phyloP scores from a whole-genome alignment of 1,139 yeast genomes.

The Scheffersomyces illinoinensis region DNA sequence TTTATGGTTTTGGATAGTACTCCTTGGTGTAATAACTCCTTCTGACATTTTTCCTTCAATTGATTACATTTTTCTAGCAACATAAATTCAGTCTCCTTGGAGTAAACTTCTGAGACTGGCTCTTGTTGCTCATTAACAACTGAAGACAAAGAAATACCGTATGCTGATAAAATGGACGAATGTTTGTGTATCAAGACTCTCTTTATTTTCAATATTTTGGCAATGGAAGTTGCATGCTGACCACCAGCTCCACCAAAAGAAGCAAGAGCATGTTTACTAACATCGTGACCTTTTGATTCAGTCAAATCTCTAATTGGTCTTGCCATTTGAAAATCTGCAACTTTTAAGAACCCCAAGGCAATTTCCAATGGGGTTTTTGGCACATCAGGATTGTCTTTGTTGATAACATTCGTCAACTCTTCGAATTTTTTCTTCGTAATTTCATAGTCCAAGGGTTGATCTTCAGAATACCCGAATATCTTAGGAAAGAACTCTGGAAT shows the following conservation, averaged over 20 bases:
- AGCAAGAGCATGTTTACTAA: constrained; percentile 19
- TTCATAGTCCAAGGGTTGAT: constrained; percentile 46
- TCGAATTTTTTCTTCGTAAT: constrained; percentile 38
- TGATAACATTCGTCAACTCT: constrained; percentile 40
- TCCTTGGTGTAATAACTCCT: constrained; percentile 17
- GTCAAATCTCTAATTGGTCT: constrained; percentile 22
- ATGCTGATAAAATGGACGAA: constrained; percentile 22
- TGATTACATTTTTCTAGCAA: constrained; percentile 11
- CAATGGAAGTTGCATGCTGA: constrained; percentile 21
- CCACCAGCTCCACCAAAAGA: constrained; percentile 27
- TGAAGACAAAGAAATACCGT: constrained; percentile 22
- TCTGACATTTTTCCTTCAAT: constrained; percentile 8
- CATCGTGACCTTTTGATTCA: constrained; percentile 23
- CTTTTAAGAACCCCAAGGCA: constrained; percentile 22
- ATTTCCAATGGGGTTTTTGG: constrained; percentile 24
- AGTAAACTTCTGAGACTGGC: constrained; percentile 15
- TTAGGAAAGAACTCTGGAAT: constrained; percentile 52
- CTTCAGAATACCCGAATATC: constrained; percentile 54
- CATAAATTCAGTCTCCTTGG: constrained; percentile 8
- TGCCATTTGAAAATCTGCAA: constrained; percentile 23
- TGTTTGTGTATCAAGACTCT: constrained; percentile 20
- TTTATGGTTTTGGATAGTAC: constrained; percentile 13
- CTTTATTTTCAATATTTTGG: constrained; percentile 19
- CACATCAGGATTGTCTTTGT: constrained; percentile 31
- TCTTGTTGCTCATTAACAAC: constrained; percentile 20